Evolutionary conservation across 805 yeast genomes (phyloP).

Genomic region (Cyberlindnera subsufficiens): DNA sequence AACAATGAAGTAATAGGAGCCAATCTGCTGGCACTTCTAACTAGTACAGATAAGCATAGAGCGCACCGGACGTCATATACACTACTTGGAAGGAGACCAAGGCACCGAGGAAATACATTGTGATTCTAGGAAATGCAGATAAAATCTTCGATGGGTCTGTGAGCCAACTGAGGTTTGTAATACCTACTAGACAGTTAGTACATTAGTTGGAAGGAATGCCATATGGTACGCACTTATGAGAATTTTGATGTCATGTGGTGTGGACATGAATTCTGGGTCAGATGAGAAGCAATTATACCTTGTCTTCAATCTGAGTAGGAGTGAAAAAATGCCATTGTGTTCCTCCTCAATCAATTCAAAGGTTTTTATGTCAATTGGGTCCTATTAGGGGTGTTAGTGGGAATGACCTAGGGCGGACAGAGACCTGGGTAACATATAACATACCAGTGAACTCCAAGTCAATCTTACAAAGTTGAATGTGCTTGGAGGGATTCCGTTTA

Average conservation of each 20-base stretch:
- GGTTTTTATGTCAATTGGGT: conserved; percentile 13
- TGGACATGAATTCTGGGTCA: conserved; percentile 8
- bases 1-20: no score
- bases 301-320: conserved; percentile 5
- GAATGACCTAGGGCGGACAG: no score
- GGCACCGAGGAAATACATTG: no score
- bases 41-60: no score
- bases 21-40: no score
- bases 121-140: no score
- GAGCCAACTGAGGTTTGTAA: no score
- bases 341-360: conserved; percentile 7
- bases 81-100: no score
- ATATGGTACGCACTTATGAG: conserved; percentile 7
- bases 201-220: not conserved
- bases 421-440: not conserved
- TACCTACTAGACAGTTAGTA: no score
- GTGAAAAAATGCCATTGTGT: conserved; percentile 2
- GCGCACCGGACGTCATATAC: no score
- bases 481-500: conserved; percentile 3
- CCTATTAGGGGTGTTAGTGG: conserved; percentile 1
- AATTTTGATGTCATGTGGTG: conserved; percentile 2
- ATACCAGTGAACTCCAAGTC: conserved; percentile 20
- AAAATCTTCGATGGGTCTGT: no score
- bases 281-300: conserved; percentile 13
- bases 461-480: conserved; percentile 13